Conservation (phyloP, 371 early-diverging fungal species). For the Rhizopus delemar region DNA sequence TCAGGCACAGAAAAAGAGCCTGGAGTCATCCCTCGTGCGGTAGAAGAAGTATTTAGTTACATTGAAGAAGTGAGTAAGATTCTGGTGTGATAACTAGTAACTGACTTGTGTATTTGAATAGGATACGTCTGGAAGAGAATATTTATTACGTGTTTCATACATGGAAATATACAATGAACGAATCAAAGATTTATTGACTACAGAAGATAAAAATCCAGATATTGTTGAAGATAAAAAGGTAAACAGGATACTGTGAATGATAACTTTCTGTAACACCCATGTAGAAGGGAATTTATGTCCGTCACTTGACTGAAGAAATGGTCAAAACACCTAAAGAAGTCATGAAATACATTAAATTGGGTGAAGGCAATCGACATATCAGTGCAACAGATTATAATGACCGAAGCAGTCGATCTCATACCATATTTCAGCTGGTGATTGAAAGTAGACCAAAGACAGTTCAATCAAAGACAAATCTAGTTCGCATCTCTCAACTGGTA, state of each 20-base stretch:
- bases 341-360: constrained; percentile 70
- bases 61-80: constrained; percentile 35
- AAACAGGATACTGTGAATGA: neutral
- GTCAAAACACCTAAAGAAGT: constrained; percentile 85
- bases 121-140: constrained; percentile 59
- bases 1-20: constrained; percentile 49
- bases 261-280: neutral
- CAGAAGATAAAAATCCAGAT: constrained; percentile 67
- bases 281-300: constrained; percentile 82
- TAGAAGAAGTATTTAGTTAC: constrained; percentile 47
- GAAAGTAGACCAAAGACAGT: constrained; percentile 21
- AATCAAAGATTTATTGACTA: constrained; percentile 78
- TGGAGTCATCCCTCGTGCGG: constrained; percentile 53
- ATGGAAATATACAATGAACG: constrained; percentile 97
- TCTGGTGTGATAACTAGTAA: too few relatives aligned
- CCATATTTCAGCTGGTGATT: constrained; percentile 81
- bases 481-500: constrained; percentile 70
- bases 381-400: constrained; percentile 88
- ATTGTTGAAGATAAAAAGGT: constrained; percentile 73
- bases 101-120: neutral
- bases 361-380: constrained; percentile 79
- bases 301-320: constrained; percentile 83
- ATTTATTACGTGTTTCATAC: constrained; percentile 85
- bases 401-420: constrained; percentile 85
- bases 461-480: constrained; percentile 21